Percentiles rank a stretch among this genome's conserved stretches.
Evolutionary conservation across 2,329 filamentous ascomycete genomes (phyloP).

Genomic region (Monascus ruber): DNA sequence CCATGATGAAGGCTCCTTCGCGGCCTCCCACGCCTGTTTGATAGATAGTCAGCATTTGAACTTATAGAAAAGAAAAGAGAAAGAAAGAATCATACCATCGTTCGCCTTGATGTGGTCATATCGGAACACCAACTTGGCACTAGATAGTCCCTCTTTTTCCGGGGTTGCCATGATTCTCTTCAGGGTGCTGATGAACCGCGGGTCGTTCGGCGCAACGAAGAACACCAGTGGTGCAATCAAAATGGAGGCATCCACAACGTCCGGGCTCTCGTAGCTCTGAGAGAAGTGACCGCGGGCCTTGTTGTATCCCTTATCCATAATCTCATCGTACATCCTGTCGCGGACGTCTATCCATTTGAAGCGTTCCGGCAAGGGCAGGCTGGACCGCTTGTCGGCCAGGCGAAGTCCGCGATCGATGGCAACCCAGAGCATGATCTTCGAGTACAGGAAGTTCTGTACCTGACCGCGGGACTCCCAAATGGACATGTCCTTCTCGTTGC

Average conservation of each 20-base stretch:
- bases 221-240: constrained; percentile 69
- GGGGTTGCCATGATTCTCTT: constrained; percentile 60
- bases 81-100: constrained; percentile 42
- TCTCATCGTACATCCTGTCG: constrained; percentile 60
- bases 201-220: constrained; percentile 67
- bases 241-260: constrained; percentile 61
- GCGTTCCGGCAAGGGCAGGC: constrained; percentile 62
- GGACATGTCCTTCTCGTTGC: constrained; percentile 62
- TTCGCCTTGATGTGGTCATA: constrained; percentile 59
- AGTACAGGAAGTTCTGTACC: constrained; percentile 68
- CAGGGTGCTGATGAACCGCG: constrained; percentile 60
- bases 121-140: constrained; percentile 62
- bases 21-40: constrained; percentile 55
- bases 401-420: constrained; percentile 65
- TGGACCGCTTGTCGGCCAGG: constrained; percentile 57
- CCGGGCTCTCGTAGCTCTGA: constrained; percentile 63
- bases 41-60: constrained; percentile 1
- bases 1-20: constrained; percentile 71
- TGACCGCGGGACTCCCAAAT: constrained; percentile 72
- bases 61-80: too few species aligned
- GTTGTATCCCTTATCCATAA: constrained; percentile 72
- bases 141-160: constrained; percentile 64
- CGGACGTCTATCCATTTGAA: constrained; percentile 54
- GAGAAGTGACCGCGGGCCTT: constrained; percentile 57
- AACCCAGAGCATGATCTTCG: constrained; percentile 77